Evolutionary conservation across 306 rosid species (phyloP), one percentile per base, ranked within the genome.

Genomic region (Castanea sativa): DNA sequence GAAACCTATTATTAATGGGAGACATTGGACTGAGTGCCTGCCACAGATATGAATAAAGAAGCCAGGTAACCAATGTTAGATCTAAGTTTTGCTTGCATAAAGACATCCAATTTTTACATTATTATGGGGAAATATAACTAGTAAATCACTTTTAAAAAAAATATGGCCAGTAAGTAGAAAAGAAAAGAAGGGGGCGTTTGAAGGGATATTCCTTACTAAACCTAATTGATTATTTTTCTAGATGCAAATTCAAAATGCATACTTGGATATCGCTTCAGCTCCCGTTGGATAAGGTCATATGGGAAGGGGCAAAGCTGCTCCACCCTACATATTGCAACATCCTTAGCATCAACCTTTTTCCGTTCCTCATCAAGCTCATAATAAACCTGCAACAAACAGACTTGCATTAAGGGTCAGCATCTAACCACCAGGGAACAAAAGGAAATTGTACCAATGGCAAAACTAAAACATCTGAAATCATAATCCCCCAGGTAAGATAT

Each of bases 271-370:
- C 97, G 83, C 81, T 95, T 95, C 78, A 95, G 92, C 87, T 95
- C 99, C 68, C 97, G 85, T 80, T 90, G 98, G 73, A 91, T 89
- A 29, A 93, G 99, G 85, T 95, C 94, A 10, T 95, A 95, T 5
- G 98, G 99, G 89, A 93, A 95, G 81, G 99, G 99, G 64, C 97
- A 93, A 73, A 95, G 97, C 73, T 95, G 99, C 75, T 95, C 97
- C 85, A 95, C 96, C 86, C 99, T 85, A 82, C 99, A 91, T 65
- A 95, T 85, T 51, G 98, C 99, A 79, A 92, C 90, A 78, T 95
- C 98, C 82, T 90, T 91, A 61, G 90, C 96, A 7, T 79, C 85
- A 55, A 20, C 80, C 87, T 93, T 95, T 74, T 75, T 82, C 84
- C 99, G 80, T 13, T 79, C 86, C 0, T 93, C 99, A 79, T 93